Evolutionary conservation across 2,329 filamentous ascomycete genomes (phyloP).

Genomic region (Xylaria sp.): DNA sequence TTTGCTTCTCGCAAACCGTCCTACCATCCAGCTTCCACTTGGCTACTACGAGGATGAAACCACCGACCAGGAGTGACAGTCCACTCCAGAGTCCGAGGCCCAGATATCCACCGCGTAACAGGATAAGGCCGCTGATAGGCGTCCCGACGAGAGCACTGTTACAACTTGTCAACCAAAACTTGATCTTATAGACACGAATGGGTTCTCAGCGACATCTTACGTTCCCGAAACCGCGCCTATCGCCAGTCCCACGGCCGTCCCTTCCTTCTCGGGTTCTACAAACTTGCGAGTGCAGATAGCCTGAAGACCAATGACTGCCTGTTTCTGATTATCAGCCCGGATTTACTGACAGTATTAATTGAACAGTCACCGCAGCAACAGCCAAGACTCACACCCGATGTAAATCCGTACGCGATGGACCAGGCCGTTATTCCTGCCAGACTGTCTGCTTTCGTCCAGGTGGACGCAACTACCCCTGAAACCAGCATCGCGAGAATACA

Average conservation of each 20-base stretch:
- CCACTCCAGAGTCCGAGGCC: slow-evolving; percentile 36
- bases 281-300: slow-evolving; percentile 41
- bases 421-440: slow-evolving; percentile 42
- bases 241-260: slow-evolving; percentile 39
- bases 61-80: slow-evolving; percentile 32
- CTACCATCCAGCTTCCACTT: slow-evolving; percentile 14
- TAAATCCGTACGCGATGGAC: slow-evolving; percentile 41
- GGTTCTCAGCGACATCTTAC: slow-evolving; percentile 27
- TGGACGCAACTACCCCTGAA: slow-evolving; percentile 39
- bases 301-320: slow-evolving; percentile 44
- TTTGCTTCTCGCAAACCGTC: slow-evolving; percentile 2
- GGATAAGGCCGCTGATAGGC: slow-evolving; percentile 38
- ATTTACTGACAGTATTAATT: neutral
- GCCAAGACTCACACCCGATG: slow-evolving; percentile 36
- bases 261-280: slow-evolving; percentile 35
- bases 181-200: neutral
- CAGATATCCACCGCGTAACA: slow-evolving; percentile 36
- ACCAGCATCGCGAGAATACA: slow-evolving; percentile 28
- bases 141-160: slow-evolving; percentile 37
- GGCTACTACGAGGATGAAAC: slow-evolving; percentile 18
- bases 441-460: slow-evolving; percentile 38
- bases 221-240: slow-evolving; percentile 39
- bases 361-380: neutral
- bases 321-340: slow-evolving; percentile 2
- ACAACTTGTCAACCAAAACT: neutral